Percentiles rank a stretch among this genome's conserved stretches.
These are phyloP conservation scores for Cyanophora paradoxa DNA, from an alignment of 78 protist species.

Conservation along the genomic window DNA sequence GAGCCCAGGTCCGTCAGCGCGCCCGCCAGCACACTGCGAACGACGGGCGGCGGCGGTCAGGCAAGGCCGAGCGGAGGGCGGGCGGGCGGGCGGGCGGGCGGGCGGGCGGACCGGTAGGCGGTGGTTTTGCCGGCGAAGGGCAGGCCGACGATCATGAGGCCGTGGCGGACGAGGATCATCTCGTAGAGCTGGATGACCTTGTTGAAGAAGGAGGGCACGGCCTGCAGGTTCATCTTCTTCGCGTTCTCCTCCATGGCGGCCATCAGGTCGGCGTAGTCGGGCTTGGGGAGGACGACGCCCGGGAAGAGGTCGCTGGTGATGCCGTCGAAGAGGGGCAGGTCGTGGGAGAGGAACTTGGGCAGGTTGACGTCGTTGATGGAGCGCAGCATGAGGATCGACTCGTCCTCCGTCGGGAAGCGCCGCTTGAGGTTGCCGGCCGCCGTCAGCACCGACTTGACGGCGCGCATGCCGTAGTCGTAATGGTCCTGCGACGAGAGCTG, in stretches of 20 bases:
- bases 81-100: no score
- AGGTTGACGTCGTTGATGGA: slow-evolving; percentile 59
- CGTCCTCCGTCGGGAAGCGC: slow-evolving; percentile 37
- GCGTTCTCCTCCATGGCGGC: slow-evolving; percentile 7
- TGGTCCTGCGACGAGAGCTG: slow-evolving; percentile 84
- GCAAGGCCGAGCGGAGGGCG: no score
- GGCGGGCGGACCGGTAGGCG: no score
- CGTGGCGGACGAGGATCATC: slow-evolving; percentile 77
- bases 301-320: slow-evolving; percentile 77
- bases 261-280: slow-evolving; percentile 45
- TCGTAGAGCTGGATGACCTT: slow-evolving; percentile 61
- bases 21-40: slow-evolving; percentile 30
- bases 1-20: slow-evolving; percentile 38
- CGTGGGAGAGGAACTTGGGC: slow-evolving; percentile 65
- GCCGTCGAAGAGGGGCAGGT: slow-evolving; percentile 68
- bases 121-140: slow-evolving; percentile 54
- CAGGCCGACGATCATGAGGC: slow-evolving; percentile 77
- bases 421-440: slow-evolving; percentile 52
- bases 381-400: slow-evolving; percentile 49
- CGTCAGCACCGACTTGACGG: slow-evolving; percentile 73
- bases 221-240: slow-evolving; percentile 39
- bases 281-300: slow-evolving; percentile 32
- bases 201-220: slow-evolving; percentile 19
- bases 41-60: no score
- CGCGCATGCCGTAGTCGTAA: slow-evolving; percentile 87